Base-by-base conservation (phyloP, 108 stramenopile species). In the Skeletonema menzelii region DNA sequence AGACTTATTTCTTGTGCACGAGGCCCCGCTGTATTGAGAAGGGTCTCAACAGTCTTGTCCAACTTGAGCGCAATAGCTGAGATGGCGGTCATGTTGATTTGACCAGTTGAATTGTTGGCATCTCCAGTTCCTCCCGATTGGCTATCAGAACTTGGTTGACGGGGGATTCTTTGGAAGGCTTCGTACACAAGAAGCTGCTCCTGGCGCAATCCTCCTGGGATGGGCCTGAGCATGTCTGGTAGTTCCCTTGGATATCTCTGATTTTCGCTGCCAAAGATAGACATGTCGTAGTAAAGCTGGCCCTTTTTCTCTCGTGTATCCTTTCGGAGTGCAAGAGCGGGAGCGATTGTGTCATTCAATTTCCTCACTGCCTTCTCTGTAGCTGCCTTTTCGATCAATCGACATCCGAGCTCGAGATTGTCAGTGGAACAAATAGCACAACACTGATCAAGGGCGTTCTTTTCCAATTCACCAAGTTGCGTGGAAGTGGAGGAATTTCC, bases 351-450 rank as follows among this genome's bases (percentile, higher is more conserved):
- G 69, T 97, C 96, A 67, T 98, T 98, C 26, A 98, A 86, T 66
- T 99, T 98, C 8, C 97, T 85, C 57, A 97, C 90, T 2, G 98
- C 97, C 85, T 98, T 98, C 73, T 98, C 98, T 3, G 95, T 98
- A 12, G 99, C 98, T 2, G 99, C 99, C 87, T 98, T 98, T 81
- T 99, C 99, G 64, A 99, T 98, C 32, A 99, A 84, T 87, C 93
- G 93, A 73, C 97, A 97, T 14, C 99, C 98, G 19, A 99, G 79
- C 69, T 98, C 99, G 19, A 98, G 73, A 72, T 99, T 99, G 46
- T 98, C 99, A 7, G 93, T 90, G 10, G 96, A 87, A 70, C 97
- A 97, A 44, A 95, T 88, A 46, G 92, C 94, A 14, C 97, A 94
- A 65, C 95, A 96, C 74, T 97, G 93, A 32, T 98, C 97, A 57